phyloP scores from a whole-genome alignment of 164 flowering plant species.

The Santalum album region DNA sequence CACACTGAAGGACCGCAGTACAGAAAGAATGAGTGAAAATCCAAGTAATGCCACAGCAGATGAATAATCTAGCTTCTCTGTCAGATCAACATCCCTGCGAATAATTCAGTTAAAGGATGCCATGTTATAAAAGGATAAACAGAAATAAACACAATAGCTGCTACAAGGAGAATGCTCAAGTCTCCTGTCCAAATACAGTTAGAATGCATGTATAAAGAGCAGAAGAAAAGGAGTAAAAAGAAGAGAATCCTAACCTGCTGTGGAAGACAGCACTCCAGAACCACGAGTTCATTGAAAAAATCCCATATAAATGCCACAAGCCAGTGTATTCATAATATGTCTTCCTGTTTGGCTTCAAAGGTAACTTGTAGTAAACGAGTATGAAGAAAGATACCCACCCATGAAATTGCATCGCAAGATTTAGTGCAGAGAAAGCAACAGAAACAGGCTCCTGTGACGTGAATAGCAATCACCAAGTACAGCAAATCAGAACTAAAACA shows the following conservation, averaged over 20 bases:
- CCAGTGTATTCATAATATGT: conserved; percentile 74
- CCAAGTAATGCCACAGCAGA: conserved; percentile 79
- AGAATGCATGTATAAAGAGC: not conserved
- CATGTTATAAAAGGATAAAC: not conserved
- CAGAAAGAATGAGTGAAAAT: conserved; percentile 47
- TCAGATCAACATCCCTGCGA: conserved; percentile 75
- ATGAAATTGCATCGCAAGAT: conserved; percentile 80
- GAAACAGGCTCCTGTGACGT: conserved; percentile 74
- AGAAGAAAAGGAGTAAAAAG: not conserved
- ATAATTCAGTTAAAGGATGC: conserved; percentile 5
- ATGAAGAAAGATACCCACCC: conserved; percentile 89
- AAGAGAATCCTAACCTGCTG: conserved; percentile 39
- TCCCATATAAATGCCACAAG: conserved; percentile 72
- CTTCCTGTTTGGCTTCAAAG: conserved; percentile 48
- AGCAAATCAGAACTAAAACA: not conserved
- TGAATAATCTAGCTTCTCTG: conserved; percentile 72
- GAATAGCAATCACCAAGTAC: not conserved
- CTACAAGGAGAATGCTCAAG: not conserved
- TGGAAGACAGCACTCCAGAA: conserved; percentile 91
- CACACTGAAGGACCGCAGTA: conserved; percentile 55
- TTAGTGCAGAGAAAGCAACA: conserved; percentile 71
- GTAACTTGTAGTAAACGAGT: conserved; percentile 72
- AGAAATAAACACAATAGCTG: not conserved
- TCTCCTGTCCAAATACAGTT: too few species aligned
- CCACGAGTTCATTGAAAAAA: conserved; percentile 81